phyloP scores from a whole-genome alignment of 495 filamentous ascomycete species.

The Cudoniella acicularis region DNA sequence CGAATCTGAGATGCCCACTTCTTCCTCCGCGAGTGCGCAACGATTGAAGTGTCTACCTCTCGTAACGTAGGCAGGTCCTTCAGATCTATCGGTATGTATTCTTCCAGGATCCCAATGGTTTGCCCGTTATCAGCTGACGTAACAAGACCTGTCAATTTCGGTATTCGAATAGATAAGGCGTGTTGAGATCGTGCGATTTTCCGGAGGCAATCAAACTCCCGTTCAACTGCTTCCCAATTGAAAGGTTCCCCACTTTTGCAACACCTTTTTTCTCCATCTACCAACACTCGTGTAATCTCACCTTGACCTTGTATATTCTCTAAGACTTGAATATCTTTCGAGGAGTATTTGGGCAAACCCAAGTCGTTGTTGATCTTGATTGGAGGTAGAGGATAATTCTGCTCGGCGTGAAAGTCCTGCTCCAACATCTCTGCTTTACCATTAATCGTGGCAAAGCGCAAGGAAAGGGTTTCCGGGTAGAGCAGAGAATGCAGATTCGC shows the following conservation, averaged over 20 bases:
- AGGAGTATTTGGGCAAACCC: not conserved
- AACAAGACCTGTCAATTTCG: slow-evolving; percentile 13
- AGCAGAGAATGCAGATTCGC: too few relatives aligned
- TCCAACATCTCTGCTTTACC: not conserved
- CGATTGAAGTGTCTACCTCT: not conserved
- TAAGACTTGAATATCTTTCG: not conserved
- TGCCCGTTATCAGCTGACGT: slow-evolving; percentile 1
- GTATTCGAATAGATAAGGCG: slow-evolving; percentile 12
- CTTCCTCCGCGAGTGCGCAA: slow-evolving; percentile 2
- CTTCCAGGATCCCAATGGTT: slow-evolving; percentile 11
- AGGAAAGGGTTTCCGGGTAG: not conserved
- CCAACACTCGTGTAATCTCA: slow-evolving; percentile 12
- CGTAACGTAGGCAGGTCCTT: not conserved
- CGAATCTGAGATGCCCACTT: slow-evolving; percentile 28
- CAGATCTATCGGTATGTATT: slow-evolving; percentile 3
- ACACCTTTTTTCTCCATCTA: slow-evolving; percentile 14
- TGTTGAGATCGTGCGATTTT: not conserved
- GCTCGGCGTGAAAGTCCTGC: not conserved
- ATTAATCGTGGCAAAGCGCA: not conserved
- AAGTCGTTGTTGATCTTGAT: not conserved
- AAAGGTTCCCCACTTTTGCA: slow-evolving; percentile 9
- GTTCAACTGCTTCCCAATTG: not conserved
- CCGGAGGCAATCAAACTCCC: not conserved
- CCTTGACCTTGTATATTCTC: not conserved
- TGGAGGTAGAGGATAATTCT: not conserved